These are phyloP conservation scores for Trichoderma asperellum DNA, from an alignment of 2,329 filamentous ascomycete species.

Conservation along the genomic window DNA sequence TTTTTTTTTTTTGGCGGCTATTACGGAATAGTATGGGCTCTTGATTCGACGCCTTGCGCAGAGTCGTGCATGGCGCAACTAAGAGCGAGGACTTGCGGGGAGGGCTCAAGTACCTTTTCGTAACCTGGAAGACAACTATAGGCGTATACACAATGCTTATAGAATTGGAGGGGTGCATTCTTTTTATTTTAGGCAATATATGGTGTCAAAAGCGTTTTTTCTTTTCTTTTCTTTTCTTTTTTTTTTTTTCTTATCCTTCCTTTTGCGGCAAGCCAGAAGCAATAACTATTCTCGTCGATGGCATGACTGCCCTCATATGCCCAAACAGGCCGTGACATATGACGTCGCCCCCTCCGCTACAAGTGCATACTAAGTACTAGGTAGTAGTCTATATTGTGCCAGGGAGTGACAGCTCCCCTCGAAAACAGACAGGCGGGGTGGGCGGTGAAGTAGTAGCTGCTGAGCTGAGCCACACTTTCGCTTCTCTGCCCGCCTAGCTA, in stretches of 20 bases:
- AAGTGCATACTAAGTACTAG: no score
- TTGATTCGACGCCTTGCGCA: neutral
- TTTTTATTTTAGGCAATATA: neutral
- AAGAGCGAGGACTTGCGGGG: neutral
- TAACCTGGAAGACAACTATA: neutral
- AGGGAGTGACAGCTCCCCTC: neutral
- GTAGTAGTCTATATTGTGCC: neutral
- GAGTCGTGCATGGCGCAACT: slow-evolving; percentile 16
- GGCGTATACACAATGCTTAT: neutral
- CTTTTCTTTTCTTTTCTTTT: no score
- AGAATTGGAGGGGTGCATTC: neutral
- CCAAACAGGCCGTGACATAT: slow-evolving; percentile 7
- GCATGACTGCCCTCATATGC: neutral
- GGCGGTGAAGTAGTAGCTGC: neutral
- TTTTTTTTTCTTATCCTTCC: no score
- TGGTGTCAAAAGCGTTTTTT: neutral
- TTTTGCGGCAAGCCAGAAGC: neutral
- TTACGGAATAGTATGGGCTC: slow-evolving; percentile 1
- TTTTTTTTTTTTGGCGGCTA: neutral
- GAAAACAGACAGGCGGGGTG: neutral
- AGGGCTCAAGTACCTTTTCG: neutral
- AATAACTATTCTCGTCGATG: neutral
- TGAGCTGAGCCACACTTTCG: slow-evolving; percentile 8
- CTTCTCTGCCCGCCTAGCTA: neutral
- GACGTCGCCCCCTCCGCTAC: slow-evolving; percentile 12